Percentiles rank a stretch among this genome's conserved stretches.
Conservation (phyloP, 371 early-diverging fungal genomes). For the Mortierella polycephala region DNA sequence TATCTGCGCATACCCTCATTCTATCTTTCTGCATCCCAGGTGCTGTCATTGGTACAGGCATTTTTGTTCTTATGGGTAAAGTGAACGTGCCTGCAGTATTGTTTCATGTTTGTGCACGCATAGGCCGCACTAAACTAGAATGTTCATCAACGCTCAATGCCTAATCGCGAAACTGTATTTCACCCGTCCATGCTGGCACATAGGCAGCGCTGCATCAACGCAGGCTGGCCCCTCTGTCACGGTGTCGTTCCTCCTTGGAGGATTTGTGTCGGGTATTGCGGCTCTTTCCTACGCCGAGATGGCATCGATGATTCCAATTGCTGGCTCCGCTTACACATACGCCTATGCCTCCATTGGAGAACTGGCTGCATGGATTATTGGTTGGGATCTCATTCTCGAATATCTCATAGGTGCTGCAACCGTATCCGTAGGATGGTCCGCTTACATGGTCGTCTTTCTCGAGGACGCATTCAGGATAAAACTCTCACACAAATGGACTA, state of each 20-base stretch:
- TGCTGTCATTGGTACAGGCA: constrained; percentile 79
- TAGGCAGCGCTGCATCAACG: constrained; percentile 80
- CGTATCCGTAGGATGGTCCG: constrained; percentile 79
- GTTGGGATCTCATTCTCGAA: constrained; percentile 88
- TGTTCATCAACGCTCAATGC: constrained; percentile 65
- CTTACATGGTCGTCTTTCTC: constrained; percentile 78
- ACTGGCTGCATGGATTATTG: constrained; percentile 84
- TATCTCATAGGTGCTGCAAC: constrained; percentile 83
- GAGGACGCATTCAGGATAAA: constrained; percentile 65
- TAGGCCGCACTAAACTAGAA: too few relatives aligned
- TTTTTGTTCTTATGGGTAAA: constrained; percentile 60
- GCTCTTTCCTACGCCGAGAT: constrained; percentile 86
- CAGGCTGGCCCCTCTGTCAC: constrained; percentile 87
- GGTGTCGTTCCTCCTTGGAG: constrained; percentile 80
- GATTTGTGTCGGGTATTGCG: constrained; percentile 76
- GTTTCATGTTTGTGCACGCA: neutral
- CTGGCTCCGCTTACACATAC: constrained; percentile 88
- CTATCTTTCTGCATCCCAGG: constrained; percentile 56
- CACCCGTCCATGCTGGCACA: constrained; percentile 1
- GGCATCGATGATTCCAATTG: constrained; percentile 85
- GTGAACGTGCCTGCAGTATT: neutral
- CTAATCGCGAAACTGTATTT: too few relatives aligned
- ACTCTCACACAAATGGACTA: constrained; percentile 62
- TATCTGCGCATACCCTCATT: neutral
- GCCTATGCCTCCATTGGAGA: constrained; percentile 89